phyloP scores from a whole-genome alignment of 2,329 filamentous ascomycete genomes.

The Botryotinia calthae region DNA sequence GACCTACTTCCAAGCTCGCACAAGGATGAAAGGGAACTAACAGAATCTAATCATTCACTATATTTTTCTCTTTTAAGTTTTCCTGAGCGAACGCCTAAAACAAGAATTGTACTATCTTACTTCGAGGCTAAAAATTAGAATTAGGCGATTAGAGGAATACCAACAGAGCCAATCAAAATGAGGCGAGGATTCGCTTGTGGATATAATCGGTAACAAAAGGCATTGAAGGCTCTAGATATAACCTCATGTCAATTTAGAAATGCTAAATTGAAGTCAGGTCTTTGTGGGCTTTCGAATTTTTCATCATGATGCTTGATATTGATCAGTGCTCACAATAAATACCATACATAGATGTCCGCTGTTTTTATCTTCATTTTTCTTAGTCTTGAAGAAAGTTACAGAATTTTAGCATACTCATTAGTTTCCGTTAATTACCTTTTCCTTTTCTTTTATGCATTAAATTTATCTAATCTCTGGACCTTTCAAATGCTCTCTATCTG shows the following conservation, averaged over 20 bases:
- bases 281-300: background rate
- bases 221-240: too few species aligned
- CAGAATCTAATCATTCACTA: too few species aligned
- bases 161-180: background rate
- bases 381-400: background rate
- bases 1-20: background rate
- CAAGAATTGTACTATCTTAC: accelerated
- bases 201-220: background rate
- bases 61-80: background rate
- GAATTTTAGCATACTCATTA: background rate
- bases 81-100: too few species aligned
- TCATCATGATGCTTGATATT: background rate
- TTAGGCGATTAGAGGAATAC: background rate
- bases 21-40: background rate
- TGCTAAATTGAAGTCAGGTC: background rate
- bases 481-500: background rate
- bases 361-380: background rate
- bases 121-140: background rate
- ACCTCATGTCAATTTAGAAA: too few species aligned
- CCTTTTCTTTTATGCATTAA: background rate
- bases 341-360: too few species aligned
- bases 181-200: background rate
- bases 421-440: background rate
- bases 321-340: too few species aligned
- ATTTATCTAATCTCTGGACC: background rate